Evolutionary conservation across 2,329 filamentous ascomycete genomes (phyloP), one percentile per base, ranked within the genome.

Genomic region (Acrodontium crateriforme): DNA sequence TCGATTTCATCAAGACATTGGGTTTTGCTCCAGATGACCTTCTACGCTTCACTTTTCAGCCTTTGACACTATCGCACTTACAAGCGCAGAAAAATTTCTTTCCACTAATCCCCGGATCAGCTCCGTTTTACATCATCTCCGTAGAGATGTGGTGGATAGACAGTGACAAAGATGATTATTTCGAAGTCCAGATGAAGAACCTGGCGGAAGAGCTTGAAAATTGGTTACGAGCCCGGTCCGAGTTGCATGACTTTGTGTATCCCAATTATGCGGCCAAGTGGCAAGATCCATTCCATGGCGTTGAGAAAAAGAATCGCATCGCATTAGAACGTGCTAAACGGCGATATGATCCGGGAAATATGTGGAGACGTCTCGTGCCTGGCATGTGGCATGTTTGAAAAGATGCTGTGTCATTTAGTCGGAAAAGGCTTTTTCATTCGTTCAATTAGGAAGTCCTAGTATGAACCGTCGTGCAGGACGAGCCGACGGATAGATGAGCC

Each of bases 191-290:
- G 13, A 28, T 30, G 16, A 21, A 27, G 3, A 24, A 26, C 5
- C 18, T 39, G 11, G 18, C n/a, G n/a, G n/a, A n/a, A n/a, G n/a
- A n/a, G n/a, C n/a, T n/a, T n/a, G n/a, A n/a, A n/a, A n/a, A n/a
- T n/a, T n/a, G n/a, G n/a, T n/a, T n/a, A n/a, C n/a, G n/a, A n/a
- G n/a, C n/a, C n/a, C n/a, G n/a, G n/a, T n/a, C n/a, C 3, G 28
- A 18, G 12, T 25, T 36, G 4, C 23, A 35, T 13, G 21, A 27
- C 11, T 42, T 36, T 18, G 14, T 53, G 2, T 54, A 55, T 31
- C 34, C 52, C 10, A 54, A 52, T 28, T 55, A 55, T 37, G 53
- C 52, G 5, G 43, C 43, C 6, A 25, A 26, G 25, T 53, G 48
- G 35, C 50, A 56, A 32, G 37, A 54, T 21, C 49, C 47, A 6